Percentiles rank a stretch among this genome's conserved stretches.
These are phyloP conservation scores for Glarea lozoyensis DNA, from an alignment of 495 filamentous ascomycete species.

Conservation along the genomic window DNA sequence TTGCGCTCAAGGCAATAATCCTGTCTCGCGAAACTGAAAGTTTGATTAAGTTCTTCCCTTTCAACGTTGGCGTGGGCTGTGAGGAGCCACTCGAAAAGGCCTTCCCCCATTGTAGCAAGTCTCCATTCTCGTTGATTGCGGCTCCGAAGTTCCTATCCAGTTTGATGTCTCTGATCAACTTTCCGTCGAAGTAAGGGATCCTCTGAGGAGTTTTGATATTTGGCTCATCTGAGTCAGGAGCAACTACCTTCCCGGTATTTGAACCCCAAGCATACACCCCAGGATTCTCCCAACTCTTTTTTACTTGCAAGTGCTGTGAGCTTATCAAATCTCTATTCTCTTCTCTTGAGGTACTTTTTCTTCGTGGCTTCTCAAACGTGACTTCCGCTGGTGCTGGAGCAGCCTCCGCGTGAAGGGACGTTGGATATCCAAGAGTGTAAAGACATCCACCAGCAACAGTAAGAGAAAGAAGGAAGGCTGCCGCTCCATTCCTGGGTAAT, in stretches of 20 bases:
- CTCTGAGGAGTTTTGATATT: slow-evolving; percentile 71
- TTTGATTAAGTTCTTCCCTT: slow-evolving; percentile 68
- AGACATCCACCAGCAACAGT: slow-evolving; percentile 22
- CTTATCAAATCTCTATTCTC: slow-evolving; percentile 63
- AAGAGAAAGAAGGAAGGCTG: slow-evolving; percentile 12
- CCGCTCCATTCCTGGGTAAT: neutral
- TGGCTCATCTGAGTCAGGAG: slow-evolving; percentile 69
- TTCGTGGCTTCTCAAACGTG: slow-evolving; percentile 51
- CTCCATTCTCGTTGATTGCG: slow-evolving; percentile 79
- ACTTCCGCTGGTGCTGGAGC: slow-evolving; percentile 36
- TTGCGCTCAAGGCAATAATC: slow-evolving; percentile 67
- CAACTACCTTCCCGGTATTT: slow-evolving; percentile 76
- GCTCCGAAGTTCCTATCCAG: slow-evolving; percentile 76
- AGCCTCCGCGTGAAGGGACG: slow-evolving; percentile 37
- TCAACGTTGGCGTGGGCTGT: slow-evolving; percentile 59
- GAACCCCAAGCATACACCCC: slow-evolving; percentile 92
- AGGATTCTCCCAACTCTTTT: slow-evolving; percentile 79
- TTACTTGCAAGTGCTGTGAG: slow-evolving; percentile 74
- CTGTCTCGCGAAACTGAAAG: slow-evolving; percentile 71
- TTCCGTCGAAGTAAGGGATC: slow-evolving; percentile 76
- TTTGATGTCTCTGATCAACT: slow-evolving; percentile 80
- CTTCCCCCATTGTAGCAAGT: slow-evolving; percentile 86
- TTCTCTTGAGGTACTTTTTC: slow-evolving; percentile 47
- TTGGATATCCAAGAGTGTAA: slow-evolving; percentile 13
- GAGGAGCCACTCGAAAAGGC: slow-evolving; percentile 49